Evolutionary conservation across 2,329 filamentous ascomycete species (phyloP), one percentile per base, ranked within the genome.

Genomic region (Teratosphaeria destructans): DNA sequence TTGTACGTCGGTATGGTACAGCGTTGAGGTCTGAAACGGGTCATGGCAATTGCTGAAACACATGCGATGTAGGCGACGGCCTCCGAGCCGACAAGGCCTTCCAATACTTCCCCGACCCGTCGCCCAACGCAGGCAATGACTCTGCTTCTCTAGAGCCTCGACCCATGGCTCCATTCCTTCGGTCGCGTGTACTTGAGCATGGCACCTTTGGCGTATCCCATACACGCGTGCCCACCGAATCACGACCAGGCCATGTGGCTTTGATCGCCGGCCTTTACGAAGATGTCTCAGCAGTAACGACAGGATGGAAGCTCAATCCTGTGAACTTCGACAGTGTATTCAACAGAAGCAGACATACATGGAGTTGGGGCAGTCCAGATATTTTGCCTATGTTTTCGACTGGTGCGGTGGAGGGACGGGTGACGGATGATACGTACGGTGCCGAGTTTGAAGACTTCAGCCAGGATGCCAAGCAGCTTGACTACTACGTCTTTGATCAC

Each of bases 251-350:
- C 16, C 94, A 99, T 78, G 94, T 99, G 60, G 95, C 94, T 39
- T 82, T 99, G 58, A 99, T 99, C 68, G 94, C 94, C 6, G 94
- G 94, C 4, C 77, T 99, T 43, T 99, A 99, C 72, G 94, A 99
- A 75, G 94, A 99, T 78, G 94, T 99, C 1, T 97, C 94, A 37
- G 89, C 94, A 2, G 94, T 99, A 23, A 95, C 89, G 34, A 99
- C 95, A 0, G 94, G 94, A 16, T 99, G 94, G 94, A 97, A 99
- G 76, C 78, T 96, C 67, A 99, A 99, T 72, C 94, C 94, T 0
- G 94, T 99, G 70, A 89, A 97, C 71, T 99, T 99, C 70, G 94
- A 99, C 77, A 97, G 93, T 70, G 91, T 99, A 11, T 99, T 99
- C 82, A 99, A 99, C 73, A 85, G 90, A 63, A 97, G 93, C 71